Evolutionary conservation across 441 rosid species (phyloP), one percentile per base, ranked within the genome.

Genomic region (Kokia cookei): DNA sequence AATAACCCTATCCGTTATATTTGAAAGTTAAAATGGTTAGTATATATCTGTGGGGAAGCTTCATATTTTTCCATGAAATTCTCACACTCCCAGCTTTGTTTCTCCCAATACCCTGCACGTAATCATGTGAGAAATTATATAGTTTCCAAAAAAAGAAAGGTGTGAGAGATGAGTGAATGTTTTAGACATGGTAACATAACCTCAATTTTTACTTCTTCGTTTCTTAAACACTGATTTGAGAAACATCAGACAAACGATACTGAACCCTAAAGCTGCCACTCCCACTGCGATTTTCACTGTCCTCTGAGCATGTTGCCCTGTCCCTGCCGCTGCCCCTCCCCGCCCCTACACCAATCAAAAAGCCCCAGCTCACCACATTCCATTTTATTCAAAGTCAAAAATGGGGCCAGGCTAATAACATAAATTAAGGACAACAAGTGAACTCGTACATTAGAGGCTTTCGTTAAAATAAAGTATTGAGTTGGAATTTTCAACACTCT

Each of bases 201-300:
- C 79, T 47, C 83, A 82, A 76, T 82, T 53, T 79, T 84, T 88
- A 77, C 80, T 70, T 1, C 27, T 75, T 15, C 81, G 83, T 84
- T 84, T 94, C 88, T 86, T 92, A 71, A 85, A 27, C 9, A 79
- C 53, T 14, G 95, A 85, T 79, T 69, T 86, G 4, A 75, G 59
- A 76, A 85, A 92, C 88, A 94, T 66, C 83, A 94, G 73, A 77
- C 86, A 88, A 53, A 84, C 97, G 58, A 91, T 32, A 9, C 85
- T 72, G 74, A 92, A 89, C 19, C 90, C 91, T n/a, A 85, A 76
- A 32, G 88, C 97, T 53, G 97, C 97, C 27, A 89, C 87, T 65
- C 98, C 98, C 5, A 94, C 88, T 40, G 82, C 97, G 66, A 90
- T 86, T 32, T 95, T 97, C 82, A 88, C 93, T 2, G 93, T 91